These are phyloP conservation scores for Seiridium unicorne DNA, from an alignment of 2,329 filamentous ascomycete genomes.

Conservation along the genomic window DNA sequence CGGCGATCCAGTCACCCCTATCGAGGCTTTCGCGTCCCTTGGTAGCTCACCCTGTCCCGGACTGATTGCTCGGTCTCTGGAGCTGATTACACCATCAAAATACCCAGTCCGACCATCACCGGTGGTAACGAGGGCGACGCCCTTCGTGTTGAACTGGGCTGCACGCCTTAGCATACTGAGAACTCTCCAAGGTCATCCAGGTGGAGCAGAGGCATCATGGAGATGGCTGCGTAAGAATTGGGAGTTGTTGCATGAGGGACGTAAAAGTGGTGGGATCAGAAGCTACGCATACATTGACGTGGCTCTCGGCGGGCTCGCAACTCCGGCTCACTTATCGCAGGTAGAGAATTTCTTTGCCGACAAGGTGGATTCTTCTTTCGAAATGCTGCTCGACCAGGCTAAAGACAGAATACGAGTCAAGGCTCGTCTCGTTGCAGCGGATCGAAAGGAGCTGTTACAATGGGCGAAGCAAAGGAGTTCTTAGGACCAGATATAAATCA, in stretches of 20 bases:
- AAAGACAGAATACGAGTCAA: background rate
- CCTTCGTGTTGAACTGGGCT: background rate
- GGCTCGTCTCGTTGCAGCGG: background rate
- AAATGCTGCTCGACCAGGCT: background rate
- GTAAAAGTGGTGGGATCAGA: background rate
- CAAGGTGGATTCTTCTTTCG: background rate
- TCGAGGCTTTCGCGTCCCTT: background rate
- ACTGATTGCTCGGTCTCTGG: background rate
- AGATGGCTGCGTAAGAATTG: background rate
- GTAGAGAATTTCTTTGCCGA: slow-evolving; percentile 3
- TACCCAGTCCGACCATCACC: background rate
- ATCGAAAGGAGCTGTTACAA: background rate
- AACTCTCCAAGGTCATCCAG: background rate
- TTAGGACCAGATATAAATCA: background rate
- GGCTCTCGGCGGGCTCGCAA: background rate
- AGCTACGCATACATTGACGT: background rate
- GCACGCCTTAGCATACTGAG: background rate
- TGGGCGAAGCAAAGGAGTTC: background rate
- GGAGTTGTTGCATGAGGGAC: background rate
- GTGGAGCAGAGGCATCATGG: slow-evolving; percentile 2
- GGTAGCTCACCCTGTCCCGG: background rate
- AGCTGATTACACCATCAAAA: background rate
- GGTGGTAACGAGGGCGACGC: background rate
- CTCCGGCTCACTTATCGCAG: background rate
- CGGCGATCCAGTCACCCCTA: background rate